Evolutionary conservation across 1,139 yeast species (phyloP).

Genomic region (Blastobotrys petasosporus): DNA sequence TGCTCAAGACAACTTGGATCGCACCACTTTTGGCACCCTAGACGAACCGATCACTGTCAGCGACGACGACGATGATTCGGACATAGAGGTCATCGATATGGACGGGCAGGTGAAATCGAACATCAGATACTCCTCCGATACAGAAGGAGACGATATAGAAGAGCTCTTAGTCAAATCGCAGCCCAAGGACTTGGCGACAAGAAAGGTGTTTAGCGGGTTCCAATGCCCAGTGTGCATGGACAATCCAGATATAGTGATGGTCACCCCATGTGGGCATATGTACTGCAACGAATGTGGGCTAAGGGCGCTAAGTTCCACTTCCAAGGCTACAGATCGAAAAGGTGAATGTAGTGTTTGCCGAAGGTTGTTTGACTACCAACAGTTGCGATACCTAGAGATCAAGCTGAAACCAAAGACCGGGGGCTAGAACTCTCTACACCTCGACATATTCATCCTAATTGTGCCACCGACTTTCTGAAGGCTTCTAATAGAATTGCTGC

Average conservation of each 20-base stretch:
- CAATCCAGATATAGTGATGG: conserved; percentile 31
- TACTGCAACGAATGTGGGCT: conserved; percentile 36
- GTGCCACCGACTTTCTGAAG: no score
- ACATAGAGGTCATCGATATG: conserved; percentile 7
- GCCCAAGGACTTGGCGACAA: conserved; percentile 17
- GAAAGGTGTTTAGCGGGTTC: conserved; percentile 18
- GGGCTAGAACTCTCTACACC: no score
- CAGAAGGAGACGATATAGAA: conserved; percentile 12
- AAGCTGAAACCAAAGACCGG: conserved; percentile 9
- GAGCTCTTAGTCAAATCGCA: conserved; percentile 13
- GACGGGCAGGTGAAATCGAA: conserved; percentile 4
- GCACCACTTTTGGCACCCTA: no score
- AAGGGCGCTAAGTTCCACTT: conserved; percentile 29
- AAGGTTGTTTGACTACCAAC: conserved; percentile 26
- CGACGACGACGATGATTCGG: conserved; percentile 3
- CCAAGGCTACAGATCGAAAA: conserved; percentile 21
- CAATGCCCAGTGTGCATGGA: conserved; percentile 35
- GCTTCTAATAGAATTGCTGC: no score
- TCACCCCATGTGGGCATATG: conserved; percentile 35
- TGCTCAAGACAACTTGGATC: no score
- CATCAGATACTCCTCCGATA: conserved; percentile 11
- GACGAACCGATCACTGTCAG: no score
- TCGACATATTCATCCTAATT: no score
- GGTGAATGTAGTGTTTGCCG: conserved; percentile 37
- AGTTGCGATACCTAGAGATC: conserved; percentile 26